A percentile compares a stretch with the other conserved stretches of the same genome.
phyloP scores from a whole-genome alignment of 495 filamentous ascomycete species.

The Margaritispora aquatica region DNA sequence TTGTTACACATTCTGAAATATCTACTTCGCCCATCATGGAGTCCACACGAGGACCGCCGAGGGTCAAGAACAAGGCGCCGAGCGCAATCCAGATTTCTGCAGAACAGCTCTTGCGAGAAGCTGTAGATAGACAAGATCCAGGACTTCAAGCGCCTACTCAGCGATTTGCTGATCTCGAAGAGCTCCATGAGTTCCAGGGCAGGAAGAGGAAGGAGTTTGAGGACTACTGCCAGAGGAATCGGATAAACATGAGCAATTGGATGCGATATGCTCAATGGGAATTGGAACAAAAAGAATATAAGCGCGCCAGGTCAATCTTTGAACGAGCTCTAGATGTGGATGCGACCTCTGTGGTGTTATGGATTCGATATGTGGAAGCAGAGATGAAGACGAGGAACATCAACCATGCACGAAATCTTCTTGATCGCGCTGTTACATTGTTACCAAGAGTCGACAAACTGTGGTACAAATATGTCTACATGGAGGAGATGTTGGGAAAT shows the following conservation, averaged over 20 bases:
- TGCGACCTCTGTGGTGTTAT: constrained; percentile 70
- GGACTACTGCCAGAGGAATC: constrained; percentile 92
- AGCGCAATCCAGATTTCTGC: constrained; percentile 86
- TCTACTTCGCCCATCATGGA: constrained; percentile 68
- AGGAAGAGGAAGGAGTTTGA: constrained; percentile 95
- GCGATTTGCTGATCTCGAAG: constrained; percentile 92
- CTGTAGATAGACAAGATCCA: constrained; percentile 93
- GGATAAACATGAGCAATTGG: constrained; percentile 98
- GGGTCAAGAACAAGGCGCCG: constrained; percentile 97
- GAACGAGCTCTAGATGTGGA: constrained; percentile 93
- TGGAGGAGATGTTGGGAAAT: constrained; percentile 96
- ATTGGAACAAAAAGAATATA: constrained; percentile 96
- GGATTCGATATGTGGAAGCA: constrained; percentile 86
- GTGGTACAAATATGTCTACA: constrained; percentile 99
- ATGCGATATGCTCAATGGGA: constrained; percentile 98
- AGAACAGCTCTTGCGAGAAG: constrained; percentile 95
- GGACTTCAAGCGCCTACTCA: constrained; percentile 85
- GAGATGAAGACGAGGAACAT: constrained; percentile 97
- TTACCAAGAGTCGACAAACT: constrained; percentile 88
- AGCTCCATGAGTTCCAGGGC: constrained; percentile 95
- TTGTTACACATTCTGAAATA: too few species aligned
- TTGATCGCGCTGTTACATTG: constrained; percentile 92
- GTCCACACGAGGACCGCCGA: constrained; percentile 82
- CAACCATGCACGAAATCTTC: constrained; percentile 91
- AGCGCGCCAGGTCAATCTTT: constrained; percentile 92